These are phyloP conservation scores for Aspergillus oerlinghausenensis DNA, from an alignment of 2,329 filamentous ascomycete genomes.

Conservation along the genomic window DNA sequence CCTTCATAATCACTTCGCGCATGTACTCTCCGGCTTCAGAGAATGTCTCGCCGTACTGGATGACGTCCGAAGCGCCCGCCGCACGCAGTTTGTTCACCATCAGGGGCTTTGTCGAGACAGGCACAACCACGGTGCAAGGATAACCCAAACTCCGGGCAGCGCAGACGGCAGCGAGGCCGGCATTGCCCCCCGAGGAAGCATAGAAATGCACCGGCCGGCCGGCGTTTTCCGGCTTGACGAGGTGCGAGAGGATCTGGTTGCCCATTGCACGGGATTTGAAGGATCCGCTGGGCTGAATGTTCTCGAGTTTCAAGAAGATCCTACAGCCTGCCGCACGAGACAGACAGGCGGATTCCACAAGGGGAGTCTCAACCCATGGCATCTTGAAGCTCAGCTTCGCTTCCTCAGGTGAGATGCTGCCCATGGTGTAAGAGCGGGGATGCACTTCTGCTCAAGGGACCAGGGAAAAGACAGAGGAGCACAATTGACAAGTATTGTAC, in stretches of 20 bases:
- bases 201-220: constrained; percentile 64
- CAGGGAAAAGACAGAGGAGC: background rate
- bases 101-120: constrained; percentile 57
- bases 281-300: constrained; percentile 75
- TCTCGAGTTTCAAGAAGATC: constrained; percentile 81
- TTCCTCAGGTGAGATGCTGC: constrained; percentile 30
- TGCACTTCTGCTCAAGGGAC: background rate
- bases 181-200: constrained; percentile 76
- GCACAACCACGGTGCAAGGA: constrained; percentile 72
- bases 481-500: background rate
- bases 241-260: constrained; percentile 58
- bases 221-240: constrained; percentile 37
- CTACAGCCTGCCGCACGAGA: constrained; percentile 70
- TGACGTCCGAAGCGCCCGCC: constrained; percentile 61
- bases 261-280: constrained; percentile 80
- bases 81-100: constrained; percentile 68
- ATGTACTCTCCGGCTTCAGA: constrained; percentile 66
- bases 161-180: constrained; percentile 74
- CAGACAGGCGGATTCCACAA: constrained; percentile 62
- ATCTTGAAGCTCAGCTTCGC: constrained; percentile 25
- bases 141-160: constrained; percentile 61
- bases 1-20: constrained; percentile 46
- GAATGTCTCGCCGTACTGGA: constrained; percentile 65
- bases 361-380: constrained; percentile 69
- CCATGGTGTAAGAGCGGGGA: constrained; percentile 26